Evolutionary conservation across 768 basidiomycete genomes (phyloP).

Genomic region (Cystobasidiopsis lactophilus): DNA sequence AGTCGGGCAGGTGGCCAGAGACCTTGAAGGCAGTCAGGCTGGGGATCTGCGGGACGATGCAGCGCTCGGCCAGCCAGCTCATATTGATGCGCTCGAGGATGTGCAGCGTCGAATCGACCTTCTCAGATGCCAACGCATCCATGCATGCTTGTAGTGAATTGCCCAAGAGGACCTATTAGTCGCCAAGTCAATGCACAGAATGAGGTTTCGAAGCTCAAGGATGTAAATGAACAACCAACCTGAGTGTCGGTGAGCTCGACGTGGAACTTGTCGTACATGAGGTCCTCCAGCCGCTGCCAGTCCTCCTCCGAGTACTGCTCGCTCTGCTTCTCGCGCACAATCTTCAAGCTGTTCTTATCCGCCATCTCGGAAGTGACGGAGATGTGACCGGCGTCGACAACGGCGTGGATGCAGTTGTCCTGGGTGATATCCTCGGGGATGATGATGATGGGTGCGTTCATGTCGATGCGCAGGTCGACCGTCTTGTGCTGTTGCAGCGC

Average conservation of each 20-base stretch:
- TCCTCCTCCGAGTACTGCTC: conserved; percentile 72
- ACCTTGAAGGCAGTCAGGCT: conserved; percentile 75
- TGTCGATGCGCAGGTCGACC: conserved; percentile 80
- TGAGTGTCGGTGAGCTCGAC: conserved; percentile 72
- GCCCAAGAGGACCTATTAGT: conserved; percentile 61
- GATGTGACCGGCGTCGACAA: conserved; percentile 92
- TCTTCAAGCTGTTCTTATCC: conserved; percentile 52
- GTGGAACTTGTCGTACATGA: conserved; percentile 85
- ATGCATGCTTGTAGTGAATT: conserved; percentile 59
- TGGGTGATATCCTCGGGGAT: conserved; percentile 76
- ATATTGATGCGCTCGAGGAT: conserved; percentile 80
- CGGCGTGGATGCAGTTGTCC: conserved; percentile 55
- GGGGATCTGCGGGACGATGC: conserved; percentile 63
- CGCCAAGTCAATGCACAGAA: not conserved
- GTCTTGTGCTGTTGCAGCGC: conserved; percentile 87
- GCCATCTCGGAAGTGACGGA: conserved; percentile 65
- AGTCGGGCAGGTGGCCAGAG: conserved; percentile 60
- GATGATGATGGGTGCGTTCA: conserved; percentile 92
- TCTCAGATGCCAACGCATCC: conserved; percentile 45
- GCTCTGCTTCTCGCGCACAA: conserved; percentile 59
- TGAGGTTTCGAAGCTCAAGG: not conserved
- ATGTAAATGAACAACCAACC: conserved; percentile 37
- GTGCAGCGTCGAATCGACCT: conserved; percentile 28
- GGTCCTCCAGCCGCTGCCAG: conserved; percentile 55
- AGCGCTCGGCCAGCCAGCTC: conserved; percentile 69